These are phyloP conservation scores for Wickerhamomyces hampshirensis DNA, from an alignment of 805 yeast genomes.

Conservation along the genomic window DNA sequence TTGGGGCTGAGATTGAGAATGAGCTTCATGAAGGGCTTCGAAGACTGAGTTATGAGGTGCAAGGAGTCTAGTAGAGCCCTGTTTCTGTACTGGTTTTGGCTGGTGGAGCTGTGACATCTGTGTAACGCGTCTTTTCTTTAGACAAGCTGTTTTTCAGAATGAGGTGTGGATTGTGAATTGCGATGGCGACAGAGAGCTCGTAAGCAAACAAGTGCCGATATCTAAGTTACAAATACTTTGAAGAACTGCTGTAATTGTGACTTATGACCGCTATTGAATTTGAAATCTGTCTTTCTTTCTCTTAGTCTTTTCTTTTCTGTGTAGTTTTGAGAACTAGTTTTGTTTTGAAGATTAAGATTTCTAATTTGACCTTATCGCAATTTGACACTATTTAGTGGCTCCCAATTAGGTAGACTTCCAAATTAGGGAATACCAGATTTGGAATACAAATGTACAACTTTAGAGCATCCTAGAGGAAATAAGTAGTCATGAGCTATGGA, in stretches of 20 bases:
- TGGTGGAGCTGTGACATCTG: conserved; percentile 13
- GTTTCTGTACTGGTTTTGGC: conserved; percentile 15
- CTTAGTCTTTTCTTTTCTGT: too few relatives aligned
- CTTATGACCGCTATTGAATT: too few relatives aligned
- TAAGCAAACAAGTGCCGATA: too few relatives aligned
- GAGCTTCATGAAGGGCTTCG: conserved; percentile 18
- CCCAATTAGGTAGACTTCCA: background rate
- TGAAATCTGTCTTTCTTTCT: too few relatives aligned
- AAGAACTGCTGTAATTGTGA: too few relatives aligned
- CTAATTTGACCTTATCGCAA: too few relatives aligned
- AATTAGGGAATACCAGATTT: background rate
- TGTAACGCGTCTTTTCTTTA: background rate
- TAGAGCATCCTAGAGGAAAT: background rate
- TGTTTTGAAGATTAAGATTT: too few relatives aligned
- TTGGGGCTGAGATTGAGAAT: conserved; percentile 1
- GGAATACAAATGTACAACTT: too few relatives aligned
- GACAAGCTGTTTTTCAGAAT: background rate
- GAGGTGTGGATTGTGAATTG: background rate
- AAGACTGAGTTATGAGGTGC: conserved; percentile 23
- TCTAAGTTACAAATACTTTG: too few relatives aligned
- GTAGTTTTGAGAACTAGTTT: too few relatives aligned
- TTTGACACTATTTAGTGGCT: too few relatives aligned
- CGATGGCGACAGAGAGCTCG: too few relatives aligned
- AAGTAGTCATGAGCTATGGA: background rate
- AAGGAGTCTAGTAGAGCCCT: conserved; percentile 15